Percentiles rank a stretch among this genome's conserved stretches.
phyloP scores from a whole-genome alignment of 345 rosid species.

The Brassica incana region DNA sequence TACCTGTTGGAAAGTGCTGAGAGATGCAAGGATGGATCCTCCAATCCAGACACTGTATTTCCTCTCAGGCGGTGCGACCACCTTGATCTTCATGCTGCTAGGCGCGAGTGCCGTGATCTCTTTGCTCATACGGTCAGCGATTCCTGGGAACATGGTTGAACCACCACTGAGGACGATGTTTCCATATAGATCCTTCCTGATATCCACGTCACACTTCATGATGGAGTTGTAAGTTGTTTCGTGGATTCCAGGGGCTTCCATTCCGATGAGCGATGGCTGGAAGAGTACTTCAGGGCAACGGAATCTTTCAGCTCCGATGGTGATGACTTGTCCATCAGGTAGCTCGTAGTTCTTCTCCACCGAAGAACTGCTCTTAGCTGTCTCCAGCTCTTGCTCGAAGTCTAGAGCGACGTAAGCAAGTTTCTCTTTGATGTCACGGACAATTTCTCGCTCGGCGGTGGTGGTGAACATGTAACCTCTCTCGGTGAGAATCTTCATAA shows the following conservation, averaged over 20 bases:
- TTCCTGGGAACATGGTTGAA: constrained; percentile 49
- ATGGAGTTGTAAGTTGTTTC: constrained; percentile 49
- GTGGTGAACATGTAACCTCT: constrained; percentile 53
- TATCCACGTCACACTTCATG: constrained; percentile 46
- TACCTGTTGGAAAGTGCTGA: constrained; percentile 55
- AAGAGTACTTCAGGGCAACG: constrained; percentile 52
- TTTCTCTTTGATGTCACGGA: constrained; percentile 52
- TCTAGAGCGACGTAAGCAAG: constrained; percentile 50
- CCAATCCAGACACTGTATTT: constrained; percentile 60
- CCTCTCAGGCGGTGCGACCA: constrained; percentile 58
- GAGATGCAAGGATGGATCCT: constrained; percentile 57
- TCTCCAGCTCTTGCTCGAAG: constrained; percentile 45
- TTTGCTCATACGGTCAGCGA: constrained; percentile 51
- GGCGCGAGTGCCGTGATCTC: constrained; percentile 51
- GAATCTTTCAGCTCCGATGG: constrained; percentile 50
- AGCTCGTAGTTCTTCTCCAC: constrained; percentile 50
- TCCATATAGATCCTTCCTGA: constrained; percentile 52
- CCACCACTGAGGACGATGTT: constrained; percentile 59
- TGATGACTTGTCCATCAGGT: constrained; percentile 56
- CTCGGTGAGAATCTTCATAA: constrained; percentile 62
- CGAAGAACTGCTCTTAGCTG: constrained; percentile 45
- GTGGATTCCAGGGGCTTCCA: constrained; percentile 53
- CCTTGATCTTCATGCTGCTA: constrained; percentile 47
- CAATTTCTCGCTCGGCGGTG: constrained; percentile 50
- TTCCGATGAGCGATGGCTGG: constrained; percentile 48